These are phyloP conservation scores for Knufia fluminis DNA, from an alignment of 2,329 filamentous ascomycete genomes.

Conservation along the genomic window DNA sequence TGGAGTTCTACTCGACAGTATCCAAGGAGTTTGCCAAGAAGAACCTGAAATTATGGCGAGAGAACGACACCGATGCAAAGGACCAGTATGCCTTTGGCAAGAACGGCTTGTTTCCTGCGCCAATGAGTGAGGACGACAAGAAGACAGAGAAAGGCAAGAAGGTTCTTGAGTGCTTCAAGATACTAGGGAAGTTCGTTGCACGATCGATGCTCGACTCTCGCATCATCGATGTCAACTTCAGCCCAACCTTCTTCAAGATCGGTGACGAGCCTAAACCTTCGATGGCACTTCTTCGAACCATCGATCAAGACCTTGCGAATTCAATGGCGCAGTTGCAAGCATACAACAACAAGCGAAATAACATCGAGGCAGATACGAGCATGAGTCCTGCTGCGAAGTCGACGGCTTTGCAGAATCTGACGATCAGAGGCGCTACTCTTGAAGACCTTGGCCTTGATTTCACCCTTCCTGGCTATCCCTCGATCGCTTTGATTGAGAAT, in stretches of 20 bases:
- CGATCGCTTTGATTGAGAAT: conserved; percentile 69
- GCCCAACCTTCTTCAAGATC: conserved; percentile 94
- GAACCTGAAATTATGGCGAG: conserved; percentile 93
- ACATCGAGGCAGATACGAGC: conserved; percentile 61
- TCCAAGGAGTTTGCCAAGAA: conserved; percentile 97
- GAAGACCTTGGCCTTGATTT: conserved; percentile 91
- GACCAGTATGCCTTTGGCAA: conserved; percentile 71
- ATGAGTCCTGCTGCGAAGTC: conserved; percentile 63
- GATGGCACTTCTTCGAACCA: conserved; percentile 76
- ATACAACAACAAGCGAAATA: conserved; percentile 73
- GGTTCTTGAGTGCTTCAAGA: conserved; percentile 78
- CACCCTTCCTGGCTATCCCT: conserved; percentile 81
- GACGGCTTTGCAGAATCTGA: conserved; percentile 57
- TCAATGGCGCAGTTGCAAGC: conserved; percentile 81
- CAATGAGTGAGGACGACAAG: conserved; percentile 71
- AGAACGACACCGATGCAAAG: conserved; percentile 58
- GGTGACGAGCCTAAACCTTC: conserved; percentile 75
- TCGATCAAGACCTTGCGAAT: conserved; percentile 76
- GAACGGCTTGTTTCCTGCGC: conserved; percentile 81
- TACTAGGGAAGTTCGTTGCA: conserved; percentile 93
- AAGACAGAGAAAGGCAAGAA: conserved; percentile 72
- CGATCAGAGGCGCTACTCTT: conserved; percentile 65
- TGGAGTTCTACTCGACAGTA: conserved; percentile 96
- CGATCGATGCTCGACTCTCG: conserved; percentile 96
- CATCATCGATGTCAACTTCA: conserved; percentile 96